Base-by-base conservation (phyloP, 345 rosid genomes). In the Dipteronia sinensis region DNA sequence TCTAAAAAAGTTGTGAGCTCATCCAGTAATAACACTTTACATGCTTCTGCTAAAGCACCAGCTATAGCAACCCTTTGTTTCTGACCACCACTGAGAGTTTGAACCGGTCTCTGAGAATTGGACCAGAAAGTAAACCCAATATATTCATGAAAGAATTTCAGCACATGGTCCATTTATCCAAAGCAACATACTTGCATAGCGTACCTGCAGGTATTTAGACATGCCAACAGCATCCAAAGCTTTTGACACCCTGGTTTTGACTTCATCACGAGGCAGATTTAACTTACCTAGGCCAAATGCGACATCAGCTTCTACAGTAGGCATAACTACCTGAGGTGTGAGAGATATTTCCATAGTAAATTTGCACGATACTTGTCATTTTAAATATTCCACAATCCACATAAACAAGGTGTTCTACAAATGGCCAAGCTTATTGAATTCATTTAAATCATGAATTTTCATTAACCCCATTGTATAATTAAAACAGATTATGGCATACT, bases 41-140 rank as follows among this genome's bases (percentile, higher is more conserved):
- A 92, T 63, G 95, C 90, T 90, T 95, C 98, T 77, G 99, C 99
- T 64, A 95, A 85, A 85, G 99, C 98, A 73, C 99, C 97, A 1
- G 98, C 98, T 76, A 95, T 93, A 38, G 98, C 98, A 8, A 93
- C 93, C 85, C 97, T 87, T 85, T 95, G 97, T 82, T 95, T 95
- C 82, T 95, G 98, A 82, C 98, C 99, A 67, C 99, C 99, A 74
- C 98, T 95, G 7, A 95, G 93, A 69, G 98, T 95, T 87, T 93
- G 98, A 85, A 95, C 89, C 15, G 97, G 94, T 85, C 98, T 92
- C 98, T 95, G 85, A 71, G 71, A 72, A 81, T 77, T 64, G 59
- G 66, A 78, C 44, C 65, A 71, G 68, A 69, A 56, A 46, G 61
- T 42, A 71, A 58, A 63, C 56, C 71, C 17, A 38, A 20, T 69